Evolutionary conservation across 2,329 filamentous ascomycete species (phyloP), one percentile per base, ranked within the genome.

Genomic region (Scytalidium lignicola): DNA sequence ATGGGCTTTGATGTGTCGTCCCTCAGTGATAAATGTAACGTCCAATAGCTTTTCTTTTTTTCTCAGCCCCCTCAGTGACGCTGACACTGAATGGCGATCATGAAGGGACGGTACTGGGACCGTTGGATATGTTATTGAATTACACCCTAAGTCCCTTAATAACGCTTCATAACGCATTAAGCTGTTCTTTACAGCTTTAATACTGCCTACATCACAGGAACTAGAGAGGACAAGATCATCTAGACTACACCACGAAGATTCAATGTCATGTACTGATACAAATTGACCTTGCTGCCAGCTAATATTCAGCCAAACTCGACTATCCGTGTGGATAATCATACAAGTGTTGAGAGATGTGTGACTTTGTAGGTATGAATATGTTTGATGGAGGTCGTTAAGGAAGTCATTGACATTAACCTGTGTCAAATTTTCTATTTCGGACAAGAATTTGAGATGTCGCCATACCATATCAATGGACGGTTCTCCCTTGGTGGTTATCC

Each of bases 121-220:
- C 1, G 51, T 58, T 1, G 61, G 61, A 22, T 58, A 55, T 9
- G 44, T 40, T 9, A 63, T 51, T 6, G 54, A 57, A 10, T 44
- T 44, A 40, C 58, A 62, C 2, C 56, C 60, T 19, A 62, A 28
- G 19, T 12, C 45, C 19, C 45, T 52, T 13, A 62, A 37, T 1
- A 62, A 44, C 21, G 55, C 58, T 44, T 60, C 53, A 29, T 53
- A 62, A 1, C 41, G 53, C 41, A 51, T 57, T 17, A 62, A 41
- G 13, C 51, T 47, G 17, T 45, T 47, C 23, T 54, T 43, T 4
- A 62, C 51, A 9, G 58, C 55, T 49, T 60, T 55, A 2, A 58
- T 44, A 2, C 32, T 28, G 1, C 57, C 57, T 8, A 53, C 51
- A 50, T 63, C 61, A 18, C 44, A 54, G 1, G 59, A 57, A 40